Percentiles rank a stretch among this genome's conserved stretches.
Conservation (phyloP, 1,139 yeast species). For the Debaryomyces fabryi region DNA sequence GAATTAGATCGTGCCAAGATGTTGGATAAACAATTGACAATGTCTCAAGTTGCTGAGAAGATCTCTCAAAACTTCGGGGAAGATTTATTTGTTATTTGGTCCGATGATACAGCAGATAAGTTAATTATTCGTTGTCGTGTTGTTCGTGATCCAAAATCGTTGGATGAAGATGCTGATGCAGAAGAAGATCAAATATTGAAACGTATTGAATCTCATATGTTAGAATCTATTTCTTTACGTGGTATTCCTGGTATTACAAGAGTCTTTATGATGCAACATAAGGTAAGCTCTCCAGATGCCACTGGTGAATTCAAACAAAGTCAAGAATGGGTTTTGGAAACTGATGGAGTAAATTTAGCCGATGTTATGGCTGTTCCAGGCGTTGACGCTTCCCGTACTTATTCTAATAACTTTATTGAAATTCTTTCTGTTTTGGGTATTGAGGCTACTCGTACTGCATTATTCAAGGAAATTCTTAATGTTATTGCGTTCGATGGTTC, state of each 20-base stretch:
- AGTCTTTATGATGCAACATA: constrained; percentile 93
- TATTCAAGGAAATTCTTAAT: constrained; percentile 90
- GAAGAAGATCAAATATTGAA: constrained; percentile 97
- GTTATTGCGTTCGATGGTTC: constrained; percentile 99
- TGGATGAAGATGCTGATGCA: constrained; percentile 92
- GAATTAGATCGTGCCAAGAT: constrained; percentile 98
- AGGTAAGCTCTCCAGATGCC: constrained; percentile 73
- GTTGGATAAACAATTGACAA: constrained; percentile 96
- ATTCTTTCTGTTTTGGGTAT: constrained; percentile 94
- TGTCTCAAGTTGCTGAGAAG: constrained; percentile 98
- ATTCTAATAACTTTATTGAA: constrained; percentile 96
- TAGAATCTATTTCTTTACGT: constrained; percentile 89
- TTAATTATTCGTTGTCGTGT: constrained; percentile 98
- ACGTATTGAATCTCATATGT: constrained; percentile 94
- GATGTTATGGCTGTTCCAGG: constrained; percentile 96
- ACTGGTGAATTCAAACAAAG: constrained; percentile 87
- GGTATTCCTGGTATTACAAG: constrained; percentile 96
- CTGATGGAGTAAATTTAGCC: constrained; percentile 95
- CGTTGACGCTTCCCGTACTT: constrained; percentile 86
- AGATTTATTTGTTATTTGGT: constrained; percentile 97
- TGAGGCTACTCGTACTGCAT: constrained; percentile 95
- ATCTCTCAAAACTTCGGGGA: constrained; percentile 92
- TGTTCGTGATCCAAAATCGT: constrained; percentile 90
- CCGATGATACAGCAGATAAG: constrained; percentile 98
- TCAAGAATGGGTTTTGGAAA: constrained; percentile 97